Conservation (phyloP, 2,329 filamentous ascomycete genomes). For the Exophiala bonariae region DNA sequence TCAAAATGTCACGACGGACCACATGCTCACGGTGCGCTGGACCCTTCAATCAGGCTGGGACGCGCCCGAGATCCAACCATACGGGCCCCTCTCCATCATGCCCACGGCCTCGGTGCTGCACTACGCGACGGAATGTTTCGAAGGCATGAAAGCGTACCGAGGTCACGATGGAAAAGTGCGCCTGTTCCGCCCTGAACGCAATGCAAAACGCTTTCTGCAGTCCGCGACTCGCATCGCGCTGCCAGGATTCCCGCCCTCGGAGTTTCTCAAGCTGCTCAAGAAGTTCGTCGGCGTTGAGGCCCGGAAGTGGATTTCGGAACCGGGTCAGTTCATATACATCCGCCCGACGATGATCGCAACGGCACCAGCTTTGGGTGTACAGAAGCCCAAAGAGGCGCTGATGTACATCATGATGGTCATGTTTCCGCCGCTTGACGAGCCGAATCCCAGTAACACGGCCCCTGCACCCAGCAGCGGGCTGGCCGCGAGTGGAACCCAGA, state of each 20-base stretch:
- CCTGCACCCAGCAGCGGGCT: neutral
- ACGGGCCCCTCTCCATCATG: conserved; percentile 74
- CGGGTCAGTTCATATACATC: conserved; percentile 75
- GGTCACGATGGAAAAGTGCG: conserved; percentile 70
- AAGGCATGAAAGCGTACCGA: conserved; percentile 75
- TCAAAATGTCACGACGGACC: conserved; percentile 66
- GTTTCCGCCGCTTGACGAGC: conserved; percentile 35
- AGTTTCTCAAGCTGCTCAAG: conserved; percentile 73
- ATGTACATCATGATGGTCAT: conserved; percentile 61
- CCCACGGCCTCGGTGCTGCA: conserved; percentile 80
- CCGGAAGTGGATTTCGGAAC: conserved; percentile 28
- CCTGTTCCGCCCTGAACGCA: conserved; percentile 74
- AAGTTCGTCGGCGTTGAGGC: conserved; percentile 50
- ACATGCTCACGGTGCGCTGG: conserved; percentile 81
- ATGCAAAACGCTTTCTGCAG: conserved; percentile 63
- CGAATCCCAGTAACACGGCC: conserved; percentile 1
- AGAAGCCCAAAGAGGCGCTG: conserved; percentile 76
- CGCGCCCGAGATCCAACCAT: conserved; percentile 71
- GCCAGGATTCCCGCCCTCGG: conserved; percentile 68
- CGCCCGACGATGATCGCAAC: conserved; percentile 86
- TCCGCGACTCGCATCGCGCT: conserved; percentile 67
- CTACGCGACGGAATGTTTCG: conserved; percentile 90
- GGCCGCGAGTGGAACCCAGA: conserved; percentile 5
- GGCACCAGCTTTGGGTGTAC: conserved; percentile 76
- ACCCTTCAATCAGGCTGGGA: conserved; percentile 67